Evolutionary conservation across 1,139 yeast genomes (phyloP).

Genomic region (Tardiomyces blankii): DNA sequence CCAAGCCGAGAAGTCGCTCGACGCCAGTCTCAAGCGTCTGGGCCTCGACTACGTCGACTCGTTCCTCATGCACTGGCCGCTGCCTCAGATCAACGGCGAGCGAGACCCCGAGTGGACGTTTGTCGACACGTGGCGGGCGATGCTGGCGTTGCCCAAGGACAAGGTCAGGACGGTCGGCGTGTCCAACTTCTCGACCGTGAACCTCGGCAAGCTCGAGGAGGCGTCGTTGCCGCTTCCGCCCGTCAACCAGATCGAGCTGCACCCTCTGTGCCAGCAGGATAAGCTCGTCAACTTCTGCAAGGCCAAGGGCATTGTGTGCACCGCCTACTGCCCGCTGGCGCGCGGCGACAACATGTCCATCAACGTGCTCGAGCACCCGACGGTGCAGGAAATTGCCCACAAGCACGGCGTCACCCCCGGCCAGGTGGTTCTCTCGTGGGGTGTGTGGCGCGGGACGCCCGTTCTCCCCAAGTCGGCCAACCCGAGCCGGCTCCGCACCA

Average conservation of each 20-base stretch:
- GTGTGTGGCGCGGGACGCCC: slow-evolving; percentile 49
- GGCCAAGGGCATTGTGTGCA: slow-evolving; percentile 43
- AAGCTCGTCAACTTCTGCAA: slow-evolving; percentile 46
- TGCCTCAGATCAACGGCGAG: slow-evolving; percentile 28
- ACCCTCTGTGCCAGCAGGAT: slow-evolving; percentile 62
- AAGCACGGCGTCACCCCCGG: slow-evolving; percentile 39
- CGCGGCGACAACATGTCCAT: slow-evolving; percentile 25
- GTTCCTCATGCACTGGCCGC: slow-evolving; percentile 56
- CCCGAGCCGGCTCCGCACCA: slow-evolving; percentile 31
- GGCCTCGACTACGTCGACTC: slow-evolving; percentile 57
- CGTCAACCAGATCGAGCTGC: slow-evolving; percentile 65
- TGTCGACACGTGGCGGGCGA: slow-evolving; percentile 50
- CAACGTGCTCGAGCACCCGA: slow-evolving; percentile 36
- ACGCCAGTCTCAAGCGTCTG: slow-evolving; percentile 33
- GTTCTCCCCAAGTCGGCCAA: slow-evolving; percentile 63
- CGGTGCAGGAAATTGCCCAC: slow-evolving; percentile 40
- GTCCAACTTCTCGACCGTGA: slow-evolving; percentile 52
- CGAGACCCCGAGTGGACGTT: slow-evolving; percentile 20
- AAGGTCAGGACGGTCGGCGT: slow-evolving; percentile 64
- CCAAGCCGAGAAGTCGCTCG: slow-evolving; percentile 37
- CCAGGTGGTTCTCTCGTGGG: slow-evolving; percentile 55
- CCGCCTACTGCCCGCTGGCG: slow-evolving; percentile 65
- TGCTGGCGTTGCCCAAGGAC: slow-evolving; percentile 49
- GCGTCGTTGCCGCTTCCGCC: slow-evolving; percentile 50
- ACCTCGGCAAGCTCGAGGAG: slow-evolving; percentile 40